Conservation (phyloP, 2,329 filamentous ascomycete species). For the Arthrobotrys pseudoclavata region DNA sequence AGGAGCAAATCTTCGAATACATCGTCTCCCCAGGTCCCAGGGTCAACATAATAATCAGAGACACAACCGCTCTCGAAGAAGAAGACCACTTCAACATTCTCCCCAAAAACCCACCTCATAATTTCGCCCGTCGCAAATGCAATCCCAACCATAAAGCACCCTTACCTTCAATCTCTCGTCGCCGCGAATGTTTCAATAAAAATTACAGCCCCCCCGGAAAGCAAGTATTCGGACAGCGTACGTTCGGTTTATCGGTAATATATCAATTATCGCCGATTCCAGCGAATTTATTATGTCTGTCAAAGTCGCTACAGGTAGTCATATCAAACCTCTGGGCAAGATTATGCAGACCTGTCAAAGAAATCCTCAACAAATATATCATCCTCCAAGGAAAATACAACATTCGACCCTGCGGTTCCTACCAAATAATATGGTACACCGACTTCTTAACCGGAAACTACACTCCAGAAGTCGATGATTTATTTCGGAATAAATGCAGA, state of each 20-base stretch:
- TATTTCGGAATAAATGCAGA: conserved; percentile 33
- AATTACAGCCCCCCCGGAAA: conserved; percentile 1
- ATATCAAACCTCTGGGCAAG: conserved; percentile 31
- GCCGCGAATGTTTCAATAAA: conserved; percentile 41
- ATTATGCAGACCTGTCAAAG: conserved; percentile 25
- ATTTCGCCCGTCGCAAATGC: conserved; percentile 35
- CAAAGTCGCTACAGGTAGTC: conserved; percentile 29
- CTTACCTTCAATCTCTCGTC: conserved; percentile 18
- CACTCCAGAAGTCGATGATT: conserved; percentile 27
- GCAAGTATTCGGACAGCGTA: conserved; percentile 5
- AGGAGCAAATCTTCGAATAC: conserved; percentile 49
- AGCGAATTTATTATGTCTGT: conserved; percentile 41
- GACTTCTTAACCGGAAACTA: conserved; percentile 33
- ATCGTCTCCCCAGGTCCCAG: conserved; percentile 25
- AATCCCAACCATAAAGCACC: conserved; percentile 14
- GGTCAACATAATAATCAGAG: conserved; percentile 51
- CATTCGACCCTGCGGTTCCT: conserved; percentile 24
- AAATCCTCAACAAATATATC: conserved; percentile 31
- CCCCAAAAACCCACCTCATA: conserved; percentile 46
- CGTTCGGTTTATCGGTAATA: conserved; percentile 35
- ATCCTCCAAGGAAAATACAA: conserved; percentile 22
- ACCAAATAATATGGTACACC: conserved; percentile 36
- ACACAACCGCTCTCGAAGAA: conserved; percentile 34
- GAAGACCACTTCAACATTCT: conserved; percentile 54
- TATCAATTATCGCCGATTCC: conserved; percentile 54